Evolutionary conservation across 345 rosid genomes (phyloP).

Genomic region (Brassica cretica): DNA sequence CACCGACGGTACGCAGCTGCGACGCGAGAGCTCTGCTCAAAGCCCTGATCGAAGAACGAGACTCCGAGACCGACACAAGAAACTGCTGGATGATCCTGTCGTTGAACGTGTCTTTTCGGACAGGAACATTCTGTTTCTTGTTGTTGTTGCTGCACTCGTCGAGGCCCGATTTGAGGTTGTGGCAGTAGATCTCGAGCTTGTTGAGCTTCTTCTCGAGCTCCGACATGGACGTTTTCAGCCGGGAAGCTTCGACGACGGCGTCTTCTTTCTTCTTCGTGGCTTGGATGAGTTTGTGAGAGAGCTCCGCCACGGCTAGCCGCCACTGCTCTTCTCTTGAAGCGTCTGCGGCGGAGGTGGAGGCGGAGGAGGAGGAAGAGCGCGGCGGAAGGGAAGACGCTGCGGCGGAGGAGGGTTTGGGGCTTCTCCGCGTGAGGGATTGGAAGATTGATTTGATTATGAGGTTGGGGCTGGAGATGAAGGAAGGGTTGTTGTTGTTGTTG

Average conservation of each 20-base stretch:
- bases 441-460: slow-evolving; percentile 67
- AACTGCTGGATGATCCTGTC: slow-evolving; percentile 66
- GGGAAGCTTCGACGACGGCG: slow-evolving; percentile 77
- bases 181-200: slow-evolving; percentile 83
- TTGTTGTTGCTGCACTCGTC: slow-evolving; percentile 55
- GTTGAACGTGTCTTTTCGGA: slow-evolving; percentile 30
- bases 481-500: slow-evolving; percentile 38
- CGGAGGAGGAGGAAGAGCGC: slow-evolving; percentile 35
- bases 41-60: slow-evolving; percentile 58
- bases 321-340: slow-evolving; percentile 68
- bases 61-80: slow-evolving; percentile 63
- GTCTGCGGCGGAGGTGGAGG: slow-evolving; percentile 17
- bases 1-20: slow-evolving; percentile 67
- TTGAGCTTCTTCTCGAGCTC: slow-evolving; percentile 94
- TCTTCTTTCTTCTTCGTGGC: slow-evolving; percentile 84
- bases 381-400: slow-evolving; percentile 21
- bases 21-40: slow-evolving; percentile 65
- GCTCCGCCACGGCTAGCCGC: slow-evolving; percentile 74
- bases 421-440: slow-evolving; percentile 61
- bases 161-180: slow-evolving; percentile 70
- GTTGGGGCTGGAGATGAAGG: slow-evolving; percentile 75
- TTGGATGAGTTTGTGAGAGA: slow-evolving; percentile 75
- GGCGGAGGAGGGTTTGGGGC: slow-evolving; percentile 50
- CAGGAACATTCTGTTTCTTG: slow-evolving; percentile 35
- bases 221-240: slow-evolving; percentile 73